Conservation (phyloP, 2,329 filamentous ascomycete species). For the Arthrobotrys conoides region DNA sequence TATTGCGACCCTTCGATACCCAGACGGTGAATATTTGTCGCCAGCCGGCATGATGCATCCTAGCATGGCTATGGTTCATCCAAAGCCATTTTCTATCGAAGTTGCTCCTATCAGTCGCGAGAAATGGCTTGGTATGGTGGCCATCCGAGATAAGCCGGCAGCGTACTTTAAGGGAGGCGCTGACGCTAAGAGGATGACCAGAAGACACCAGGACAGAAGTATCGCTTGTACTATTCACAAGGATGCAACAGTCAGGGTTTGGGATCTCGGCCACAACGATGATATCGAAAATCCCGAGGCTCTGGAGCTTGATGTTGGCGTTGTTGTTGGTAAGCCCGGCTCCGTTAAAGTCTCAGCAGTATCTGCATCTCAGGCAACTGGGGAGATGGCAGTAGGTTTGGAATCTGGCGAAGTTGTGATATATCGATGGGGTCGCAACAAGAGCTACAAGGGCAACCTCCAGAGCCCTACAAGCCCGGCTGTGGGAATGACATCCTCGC, state of each 20-base stretch:
- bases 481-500: conserved; percentile 1
- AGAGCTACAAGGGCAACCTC: conserved; percentile 68
- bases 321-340: conserved; percentile 83
- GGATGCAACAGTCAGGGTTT: conserved; percentile 90
- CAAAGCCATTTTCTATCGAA: conserved; percentile 82
- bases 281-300: conserved; percentile 88
- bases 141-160: conserved; percentile 83
- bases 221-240: conserved; percentile 84
- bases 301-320: conserved; percentile 87
- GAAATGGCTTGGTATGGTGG: conserved; percentile 91
- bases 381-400: conserved; percentile 87
- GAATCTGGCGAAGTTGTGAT: conserved; percentile 86
- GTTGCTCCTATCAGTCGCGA: conserved; percentile 82
- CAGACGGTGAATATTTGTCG: conserved; percentile 88
- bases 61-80: conserved; percentile 88
- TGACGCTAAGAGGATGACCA: conserved; percentile 77
- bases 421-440: conserved; percentile 88
- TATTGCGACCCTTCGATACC: conserved; percentile 89
- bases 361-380: conserved; percentile 73
- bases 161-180: conserved; percentile 81
- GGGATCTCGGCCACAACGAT: conserved; percentile 92
- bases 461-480: conserved; percentile 26
- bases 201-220: conserved; percentile 85
- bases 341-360: conserved; percentile 80
- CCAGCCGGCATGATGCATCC: conserved; percentile 94